Conservation (phyloP, 75 land plant species). For the Ceratopteris richardii region DNA sequence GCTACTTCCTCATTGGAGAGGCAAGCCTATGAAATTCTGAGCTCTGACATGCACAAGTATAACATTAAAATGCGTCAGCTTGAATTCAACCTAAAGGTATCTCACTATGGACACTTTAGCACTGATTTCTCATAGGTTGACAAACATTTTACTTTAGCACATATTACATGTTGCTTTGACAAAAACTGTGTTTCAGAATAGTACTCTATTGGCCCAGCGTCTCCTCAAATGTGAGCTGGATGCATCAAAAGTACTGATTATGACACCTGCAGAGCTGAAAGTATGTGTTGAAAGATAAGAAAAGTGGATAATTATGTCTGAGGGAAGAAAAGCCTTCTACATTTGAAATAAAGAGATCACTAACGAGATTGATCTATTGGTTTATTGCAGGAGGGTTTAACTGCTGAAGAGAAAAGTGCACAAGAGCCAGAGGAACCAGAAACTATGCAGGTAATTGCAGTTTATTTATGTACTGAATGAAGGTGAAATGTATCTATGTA, state of each 20-base stretch:
- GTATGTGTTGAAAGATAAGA: too few species aligned
- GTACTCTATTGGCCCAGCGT: conserved; percentile 52
- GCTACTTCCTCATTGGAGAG: conserved; percentile 66
- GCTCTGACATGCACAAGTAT: conserved; percentile 68
- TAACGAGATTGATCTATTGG: not conserved
- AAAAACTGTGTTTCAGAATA: conserved; percentile 70
- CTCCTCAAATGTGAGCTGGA: conserved; percentile 80
- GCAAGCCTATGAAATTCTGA: conserved; percentile 55
- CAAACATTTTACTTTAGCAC: too few species aligned
- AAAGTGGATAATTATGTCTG: not conserved
- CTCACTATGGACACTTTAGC: not conserved
- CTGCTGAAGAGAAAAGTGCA: conserved; percentile 63
- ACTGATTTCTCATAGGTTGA: not conserved
- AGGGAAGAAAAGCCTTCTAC: not conserved
- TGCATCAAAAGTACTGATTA: conserved; percentile 60
- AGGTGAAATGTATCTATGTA: not conserved
- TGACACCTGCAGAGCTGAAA: conserved; percentile 90
- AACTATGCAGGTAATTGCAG: conserved; percentile 71
- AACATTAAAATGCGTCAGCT: conserved; percentile 86
- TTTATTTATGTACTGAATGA: not conserved
- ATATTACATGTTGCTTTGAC: too few species aligned
- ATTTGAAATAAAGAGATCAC: too few species aligned
- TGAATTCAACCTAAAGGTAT: conserved; percentile 77
- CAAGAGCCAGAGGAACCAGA: conserved; percentile 69
- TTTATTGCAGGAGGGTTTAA: conserved; percentile 64